Conservation (phyloP, 176 grass and related monocot genomes). For the Miscanthus lutarioriparius region DNA sequence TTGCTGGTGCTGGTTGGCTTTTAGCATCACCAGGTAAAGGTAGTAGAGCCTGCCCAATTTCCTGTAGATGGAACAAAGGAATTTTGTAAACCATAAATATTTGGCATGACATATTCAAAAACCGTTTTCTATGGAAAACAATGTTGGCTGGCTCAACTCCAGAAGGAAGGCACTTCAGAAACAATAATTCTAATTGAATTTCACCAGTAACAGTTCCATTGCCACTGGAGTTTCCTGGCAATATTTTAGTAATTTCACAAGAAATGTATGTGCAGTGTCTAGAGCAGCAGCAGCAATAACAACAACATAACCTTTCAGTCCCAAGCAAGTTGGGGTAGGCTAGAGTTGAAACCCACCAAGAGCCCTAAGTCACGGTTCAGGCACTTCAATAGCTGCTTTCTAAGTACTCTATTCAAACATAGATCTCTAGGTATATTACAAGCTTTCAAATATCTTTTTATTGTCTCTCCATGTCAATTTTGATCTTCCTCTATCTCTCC, state of each 20-base stretch:
- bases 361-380: no score
- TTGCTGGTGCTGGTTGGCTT: slow-evolving; percentile 52
- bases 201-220: neutral
- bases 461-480: no score
- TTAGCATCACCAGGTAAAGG: slow-evolving; percentile 50
- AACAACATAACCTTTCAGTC: no score
- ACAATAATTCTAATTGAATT: neutral
- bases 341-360: no score
- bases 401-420: no score
- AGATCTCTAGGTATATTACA: no score
- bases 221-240: neutral
- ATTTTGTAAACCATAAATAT: neutral
- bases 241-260: neutral
- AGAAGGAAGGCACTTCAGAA: neutral
- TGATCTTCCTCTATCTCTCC: no score
- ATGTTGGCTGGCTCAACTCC: neutral
- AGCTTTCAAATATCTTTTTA: no score
- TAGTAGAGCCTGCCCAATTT: slow-evolving; percentile 87
- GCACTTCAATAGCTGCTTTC: no score
- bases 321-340: no score
- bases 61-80: slow-evolving; percentile 44
- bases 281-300: no score
- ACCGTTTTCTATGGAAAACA: neutral
- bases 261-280: neutral
- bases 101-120: neutral